Base-by-base conservation (phyloP, 306 rosid species). In the Spatholobus suberectus region DNA sequence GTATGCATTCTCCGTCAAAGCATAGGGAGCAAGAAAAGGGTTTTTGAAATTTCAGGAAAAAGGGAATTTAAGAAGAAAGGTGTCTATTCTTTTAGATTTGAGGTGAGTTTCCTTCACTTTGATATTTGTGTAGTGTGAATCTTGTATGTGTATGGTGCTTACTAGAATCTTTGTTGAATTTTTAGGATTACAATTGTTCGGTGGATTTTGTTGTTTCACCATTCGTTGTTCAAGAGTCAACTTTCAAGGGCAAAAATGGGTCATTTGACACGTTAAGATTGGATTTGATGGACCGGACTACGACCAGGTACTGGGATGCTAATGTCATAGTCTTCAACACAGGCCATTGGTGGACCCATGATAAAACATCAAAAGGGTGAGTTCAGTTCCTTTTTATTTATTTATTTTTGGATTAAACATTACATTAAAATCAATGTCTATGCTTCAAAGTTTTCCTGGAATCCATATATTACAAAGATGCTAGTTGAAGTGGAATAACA, bases 291-390 rank as follows among this genome's bases (percentile, higher is more conserved):
- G 98, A 94, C 55, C 79, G 10, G 49, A 83, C 91, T 11, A 92
- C 94, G 2, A 44, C 82, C 18, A 89, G 58, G 85, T 92, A 94
- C 67, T 57, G 52, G 41, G 95, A 94, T 77, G 94, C 95, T 3
- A 89, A 92, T 78, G 76, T 92, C 72, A 43, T 94, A 78, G 87
- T 94, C 79, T 94, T 94, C 83, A 94, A 94, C 61, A 90, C 97
- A 12, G 98, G 98, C 49, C 97, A 92, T 35, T 94, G 98, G 98
- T 94, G 98, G 98, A 94, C 97, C n/a, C 97, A 94, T 82, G 93
- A 89, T 76, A 94, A 94, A 83, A 94, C 98, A 24, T 94, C 97
- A 8, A 87, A 81, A 84, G 98, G 98, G 98, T 94, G 20, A 74
- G 89, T 81, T 12, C 6, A 10, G 13, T 61, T 15, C 11, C 21